Base-by-base conservation (phyloP, 1,284 basidiomycete genomes). In the Ceratobasidium sp. region DNA sequence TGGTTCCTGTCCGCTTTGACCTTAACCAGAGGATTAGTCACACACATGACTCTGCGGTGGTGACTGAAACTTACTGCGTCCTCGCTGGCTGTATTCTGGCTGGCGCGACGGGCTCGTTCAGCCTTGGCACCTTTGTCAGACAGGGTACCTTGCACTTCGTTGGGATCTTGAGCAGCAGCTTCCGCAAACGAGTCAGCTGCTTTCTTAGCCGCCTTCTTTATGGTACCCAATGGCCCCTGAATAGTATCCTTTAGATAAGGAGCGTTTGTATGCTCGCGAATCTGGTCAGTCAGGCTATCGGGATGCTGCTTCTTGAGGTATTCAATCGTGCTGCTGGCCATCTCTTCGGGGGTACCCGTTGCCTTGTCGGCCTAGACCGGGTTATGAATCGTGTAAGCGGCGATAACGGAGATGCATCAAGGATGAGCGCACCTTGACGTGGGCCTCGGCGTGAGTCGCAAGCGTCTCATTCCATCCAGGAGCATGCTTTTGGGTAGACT, bases 381-480 rank as follows among this genome's bases (percentile, higher is more conserved):
- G 39, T n/a, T 66, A 71, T 42, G 55, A 66, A 55, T 61, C 67
- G 55, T 56, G 39, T 72, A 9, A 73, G 73, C 60, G 28, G 66
- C 42, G n/a, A 63, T 33, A 23, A 39, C 42, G n/a, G n/a, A 66
- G 20, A 39, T 18, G 51, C 68, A 82, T 49, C 20, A 26, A 23
- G 66, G 18, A 5, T 42, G 23, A 26, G 77, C 80, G 20, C 46
- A 91, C 93, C 89, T 94, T 94, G 63, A 94, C 86, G 46, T 86
- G 84, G 10, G 93, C 93, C 84, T 94, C 93, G 0, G 93, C 93
- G 15, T 87, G 81, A 78, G 88, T 90, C 0, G 93, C 93, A 28
- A 94, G 89, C 51, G 85, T 82, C 82, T 94, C 91, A 82, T 94
- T 94, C 93, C 93, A 94, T 1, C 92, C 93, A 5, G 92, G 93